A percentile compares a stretch with the other conserved stretches of the same genome.
These are phyloP conservation scores for Plectosphaerella plurivora DNA, from an alignment of 2,329 filamentous ascomycete species.

Conservation along the genomic window DNA sequence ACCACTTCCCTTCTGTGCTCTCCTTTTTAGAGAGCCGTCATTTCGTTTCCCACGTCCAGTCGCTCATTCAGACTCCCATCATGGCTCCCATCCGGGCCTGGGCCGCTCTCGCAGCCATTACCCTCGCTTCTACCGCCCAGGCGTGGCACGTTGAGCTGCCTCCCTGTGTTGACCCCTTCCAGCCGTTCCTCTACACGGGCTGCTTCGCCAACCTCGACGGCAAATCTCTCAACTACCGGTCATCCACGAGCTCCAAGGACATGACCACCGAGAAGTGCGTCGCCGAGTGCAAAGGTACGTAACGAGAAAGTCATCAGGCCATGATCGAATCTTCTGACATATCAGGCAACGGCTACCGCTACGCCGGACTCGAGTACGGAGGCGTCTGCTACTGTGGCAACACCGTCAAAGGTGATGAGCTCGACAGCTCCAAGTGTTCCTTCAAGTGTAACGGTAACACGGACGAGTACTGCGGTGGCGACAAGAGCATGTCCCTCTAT, in stretches of 20 bases:
- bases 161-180: conserved; percentile 37
- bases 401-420: conserved; percentile 45
- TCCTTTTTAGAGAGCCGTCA: conserved; percentile 13
- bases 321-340: not conserved
- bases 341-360: conserved; percentile 42
- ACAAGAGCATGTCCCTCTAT: conserved; percentile 41
- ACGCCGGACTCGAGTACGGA: conserved; percentile 47
- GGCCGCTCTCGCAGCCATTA: conserved; percentile 31
- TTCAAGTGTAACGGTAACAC: conserved; percentile 47
- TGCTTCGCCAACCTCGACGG: conserved; percentile 36
- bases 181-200: conserved; percentile 43
- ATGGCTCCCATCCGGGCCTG: conserved; percentile 28
- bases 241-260: conserved; percentile 25
- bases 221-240: conserved; percentile 35
- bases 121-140: conserved; percentile 28
- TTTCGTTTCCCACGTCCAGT: conserved; percentile 6
- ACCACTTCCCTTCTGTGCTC: conserved; percentile 13
- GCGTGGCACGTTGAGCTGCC: conserved; percentile 41
- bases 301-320: conserved; percentile 3
- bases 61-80: conserved; percentile 10
- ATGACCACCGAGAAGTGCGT: conserved; percentile 46
- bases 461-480: conserved; percentile 41
- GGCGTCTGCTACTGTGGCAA: conserved; percentile 50
- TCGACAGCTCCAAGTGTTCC: conserved; percentile 51
- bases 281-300: conserved; percentile 41